phyloP scores from a whole-genome alignment of 805 yeast genomes.

The Yamadazyma philogaea region DNA sequence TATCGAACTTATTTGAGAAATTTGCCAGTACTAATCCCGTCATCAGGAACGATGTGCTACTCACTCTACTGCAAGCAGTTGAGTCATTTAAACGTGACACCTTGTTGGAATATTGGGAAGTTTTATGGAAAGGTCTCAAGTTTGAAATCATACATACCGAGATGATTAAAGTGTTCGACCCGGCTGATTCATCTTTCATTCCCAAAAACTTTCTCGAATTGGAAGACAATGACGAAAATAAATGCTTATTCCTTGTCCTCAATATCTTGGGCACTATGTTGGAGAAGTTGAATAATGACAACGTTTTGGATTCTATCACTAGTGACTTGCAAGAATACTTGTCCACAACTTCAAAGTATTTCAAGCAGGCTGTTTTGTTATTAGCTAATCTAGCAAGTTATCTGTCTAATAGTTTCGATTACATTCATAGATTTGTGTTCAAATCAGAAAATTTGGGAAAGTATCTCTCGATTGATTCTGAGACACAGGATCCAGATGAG shows the following conservation, averaged over 20 bases:
- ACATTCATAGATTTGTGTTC: constrained; percentile 36
- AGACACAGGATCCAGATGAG: constrained; percentile 3
- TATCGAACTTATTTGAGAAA: constrained; percentile 77
- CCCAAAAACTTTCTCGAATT: constrained; percentile 24
- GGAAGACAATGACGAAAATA: constrained; percentile 36
- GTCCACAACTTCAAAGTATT: constrained; percentile 49
- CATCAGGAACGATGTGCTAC: constrained; percentile 72
- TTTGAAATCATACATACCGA: constrained; percentile 85
- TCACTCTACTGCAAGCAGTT: constrained; percentile 58
- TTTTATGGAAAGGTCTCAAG: constrained; percentile 84
- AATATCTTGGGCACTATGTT: constrained; percentile 33
- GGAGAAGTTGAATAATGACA: constrained; percentile 6
- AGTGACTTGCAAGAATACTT: constrained; percentile 56
- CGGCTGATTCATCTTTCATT: constrained; percentile 22
- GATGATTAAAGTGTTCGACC: constrained; percentile 20
- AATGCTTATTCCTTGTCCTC: constrained; percentile 35
- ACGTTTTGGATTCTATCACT: constrained; percentile 8
- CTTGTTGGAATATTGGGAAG: constrained; percentile 60
- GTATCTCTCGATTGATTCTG: constrained; percentile 21
- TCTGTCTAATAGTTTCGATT: constrained; percentile 52
- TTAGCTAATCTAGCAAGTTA: constrained; percentile 44
- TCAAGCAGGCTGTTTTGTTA: constrained; percentile 60
- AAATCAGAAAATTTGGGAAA: constrained; percentile 43
- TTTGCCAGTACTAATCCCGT: constrained; percentile 69
- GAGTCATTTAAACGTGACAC: constrained; percentile 47